Percentiles rank a stretch among this genome's conserved stretches.
Evolutionary conservation across 768 basidiomycete species (phyloP).

Genomic region (Boletus coccyginus): DNA sequence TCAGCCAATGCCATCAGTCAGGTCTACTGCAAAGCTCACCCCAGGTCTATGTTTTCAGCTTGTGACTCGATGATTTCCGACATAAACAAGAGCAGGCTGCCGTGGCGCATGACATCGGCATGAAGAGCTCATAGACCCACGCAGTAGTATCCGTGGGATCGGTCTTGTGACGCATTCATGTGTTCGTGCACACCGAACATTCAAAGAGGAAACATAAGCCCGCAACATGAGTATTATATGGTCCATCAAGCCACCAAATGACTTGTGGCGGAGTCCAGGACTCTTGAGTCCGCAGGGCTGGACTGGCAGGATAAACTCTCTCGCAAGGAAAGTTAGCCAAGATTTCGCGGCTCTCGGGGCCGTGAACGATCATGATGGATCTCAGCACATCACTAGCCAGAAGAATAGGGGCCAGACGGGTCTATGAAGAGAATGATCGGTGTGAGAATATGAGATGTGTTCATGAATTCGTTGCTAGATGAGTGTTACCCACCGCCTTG

Average conservation of each 20-base stretch:
- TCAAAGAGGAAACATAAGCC: background rate
- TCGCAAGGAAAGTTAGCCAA: background rate
- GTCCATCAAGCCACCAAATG: constrained; percentile 30
- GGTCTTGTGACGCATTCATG: background rate
- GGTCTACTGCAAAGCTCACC: background rate
- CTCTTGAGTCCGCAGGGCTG: background rate
- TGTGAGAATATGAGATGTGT: constrained; percentile 15
- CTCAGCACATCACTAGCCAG: constrained; percentile 3
- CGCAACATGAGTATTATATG: constrained; percentile 8
- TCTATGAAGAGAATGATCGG: background rate
- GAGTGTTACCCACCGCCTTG: constrained; percentile 9
- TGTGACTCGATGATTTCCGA: background rate
- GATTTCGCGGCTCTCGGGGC: constrained; percentile 12
- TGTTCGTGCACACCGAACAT: background rate
- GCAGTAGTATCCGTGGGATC: constrained; percentile 12
- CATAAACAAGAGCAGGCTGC: constrained; percentile 7
- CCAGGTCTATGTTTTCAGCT: background rate
- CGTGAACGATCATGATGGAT: constrained; percentile 8
- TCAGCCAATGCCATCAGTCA: background rate
- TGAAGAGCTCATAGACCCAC: background rate
- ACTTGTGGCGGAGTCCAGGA: constrained; percentile 18
- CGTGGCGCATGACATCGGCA: constrained; percentile 24
- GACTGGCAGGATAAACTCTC: background rate
- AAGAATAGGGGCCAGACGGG: background rate
- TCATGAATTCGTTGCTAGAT: constrained; percentile 10